Conservation (phyloP, 768 basidiomycete species). For the Suillus americanus region DNA sequence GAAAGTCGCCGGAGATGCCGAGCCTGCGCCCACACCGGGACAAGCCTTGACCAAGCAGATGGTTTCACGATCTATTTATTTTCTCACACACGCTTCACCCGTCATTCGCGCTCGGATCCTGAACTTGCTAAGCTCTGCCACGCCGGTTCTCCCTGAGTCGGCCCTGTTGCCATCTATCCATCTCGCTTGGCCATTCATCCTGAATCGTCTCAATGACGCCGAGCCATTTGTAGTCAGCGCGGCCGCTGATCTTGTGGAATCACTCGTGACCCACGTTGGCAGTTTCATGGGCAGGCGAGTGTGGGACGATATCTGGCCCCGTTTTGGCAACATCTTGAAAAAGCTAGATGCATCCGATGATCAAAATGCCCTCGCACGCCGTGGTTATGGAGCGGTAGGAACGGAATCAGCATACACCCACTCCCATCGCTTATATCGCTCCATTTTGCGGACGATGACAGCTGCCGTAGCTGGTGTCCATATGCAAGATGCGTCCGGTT, state of each 20-base stretch:
- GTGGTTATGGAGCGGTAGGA: constrained; percentile 50
- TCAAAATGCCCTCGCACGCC: constrained; percentile 62
- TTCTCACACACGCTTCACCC: constrained; percentile 88
- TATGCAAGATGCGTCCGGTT: constrained; percentile 66
- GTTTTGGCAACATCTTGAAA: constrained; percentile 60
- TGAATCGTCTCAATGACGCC: constrained; percentile 74
- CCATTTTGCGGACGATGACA: constrained; percentile 73
- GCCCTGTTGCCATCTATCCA: constrained; percentile 85
- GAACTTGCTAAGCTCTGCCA: constrained; percentile 67
- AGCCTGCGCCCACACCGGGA: constrained; percentile 58
- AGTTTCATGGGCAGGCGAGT: constrained; percentile 83
- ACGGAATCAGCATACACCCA: constrained; percentile 76
- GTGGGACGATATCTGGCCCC: constrained; percentile 94
- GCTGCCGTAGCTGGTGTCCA: constrained; percentile 66
- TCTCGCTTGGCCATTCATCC: constrained; percentile 90
- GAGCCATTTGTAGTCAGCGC: constrained; percentile 82
- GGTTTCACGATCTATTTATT: constrained; percentile 81
- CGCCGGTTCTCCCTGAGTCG: constrained; percentile 69
- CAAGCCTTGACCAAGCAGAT: constrained; percentile 84
- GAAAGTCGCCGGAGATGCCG: constrained; percentile 35
- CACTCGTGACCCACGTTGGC: constrained; percentile 68
- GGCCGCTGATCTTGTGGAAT: constrained; percentile 71
- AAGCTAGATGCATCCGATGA: constrained; percentile 64
- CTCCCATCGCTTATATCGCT: constrained; percentile 77
- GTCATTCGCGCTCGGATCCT: constrained; percentile 85